Conservation (phyloP, 192 early-diverging fungal species). For the Gigaspora rosea region DNA sequence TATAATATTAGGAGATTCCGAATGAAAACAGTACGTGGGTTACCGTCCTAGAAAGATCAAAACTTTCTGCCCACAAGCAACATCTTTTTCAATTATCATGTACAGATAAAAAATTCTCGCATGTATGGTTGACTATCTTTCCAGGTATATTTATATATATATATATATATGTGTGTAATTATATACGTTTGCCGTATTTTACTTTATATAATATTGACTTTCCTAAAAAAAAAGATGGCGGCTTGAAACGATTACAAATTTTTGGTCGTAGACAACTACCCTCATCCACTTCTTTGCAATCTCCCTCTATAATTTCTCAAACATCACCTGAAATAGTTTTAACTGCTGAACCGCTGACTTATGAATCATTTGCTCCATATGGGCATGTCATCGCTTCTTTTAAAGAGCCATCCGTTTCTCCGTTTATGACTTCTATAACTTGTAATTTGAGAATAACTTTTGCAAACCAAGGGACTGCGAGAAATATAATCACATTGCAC, state of each 20-base stretch:
- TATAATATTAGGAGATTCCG: constrained; percentile 46
- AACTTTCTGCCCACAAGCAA: constrained; percentile 69
- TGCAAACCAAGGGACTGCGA: constrained; percentile 78
- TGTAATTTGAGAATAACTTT: constrained; percentile 34
- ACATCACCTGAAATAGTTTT: constrained; percentile 32
- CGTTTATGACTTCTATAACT: constrained; percentile 28
- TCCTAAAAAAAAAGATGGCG: constrained; percentile 79
- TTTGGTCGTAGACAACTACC: constrained; percentile 58
- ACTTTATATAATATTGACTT: constrained; percentile 35
- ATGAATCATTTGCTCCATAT: constrained; percentile 68
- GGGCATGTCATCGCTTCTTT: constrained; percentile 70
- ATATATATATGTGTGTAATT: no score
- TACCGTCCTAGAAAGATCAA: constrained; percentile 51
- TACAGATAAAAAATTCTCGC: constrained; percentile 54
- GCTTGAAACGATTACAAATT: constrained; percentile 82
- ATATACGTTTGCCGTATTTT: no score
- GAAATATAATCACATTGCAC: constrained; percentile 67
- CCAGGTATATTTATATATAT: constrained; percentile 20
- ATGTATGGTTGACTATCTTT: constrained; percentile 47
- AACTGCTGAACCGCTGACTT: constrained; percentile 64
- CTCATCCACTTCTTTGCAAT: not conserved
- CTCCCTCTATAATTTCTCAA: constrained; percentile 29
- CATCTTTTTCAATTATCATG: constrained; percentile 67
- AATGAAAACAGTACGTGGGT: constrained; percentile 57
- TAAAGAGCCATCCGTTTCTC: constrained; percentile 31